Evolutionary conservation across 2,329 filamentous ascomycete species (phyloP).

Genomic region (Botrytis paeoniae): DNA sequence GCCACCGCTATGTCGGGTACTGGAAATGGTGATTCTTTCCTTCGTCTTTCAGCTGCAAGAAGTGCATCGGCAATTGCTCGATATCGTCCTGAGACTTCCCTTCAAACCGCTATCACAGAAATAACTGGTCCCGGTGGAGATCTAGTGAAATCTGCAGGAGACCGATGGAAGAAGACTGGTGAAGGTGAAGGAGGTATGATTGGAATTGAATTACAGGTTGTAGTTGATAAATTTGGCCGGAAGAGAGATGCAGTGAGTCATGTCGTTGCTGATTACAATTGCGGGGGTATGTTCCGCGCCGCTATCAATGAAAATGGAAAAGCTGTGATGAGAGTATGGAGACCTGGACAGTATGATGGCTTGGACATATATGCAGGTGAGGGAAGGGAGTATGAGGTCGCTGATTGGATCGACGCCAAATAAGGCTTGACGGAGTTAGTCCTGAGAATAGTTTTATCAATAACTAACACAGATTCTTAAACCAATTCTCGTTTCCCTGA

Average conservation of each 20-base stretch:
- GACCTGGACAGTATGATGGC: constrained; percentile 32
- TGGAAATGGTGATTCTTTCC: constrained; percentile 85
- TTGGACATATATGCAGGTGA: constrained; percentile 37
- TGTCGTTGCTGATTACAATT: constrained; percentile 78
- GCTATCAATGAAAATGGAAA: constrained; percentile 64
- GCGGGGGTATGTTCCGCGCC: constrained; percentile 82
- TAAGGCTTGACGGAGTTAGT: not conserved
- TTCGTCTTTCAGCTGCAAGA: constrained; percentile 67
- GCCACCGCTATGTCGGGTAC: constrained; percentile 67
- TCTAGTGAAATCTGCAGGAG: constrained; percentile 69
- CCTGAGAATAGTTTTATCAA: not conserved
- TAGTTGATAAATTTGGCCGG: constrained; percentile 42
- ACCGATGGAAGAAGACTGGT: constrained; percentile 68
- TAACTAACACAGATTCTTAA: not conserved
- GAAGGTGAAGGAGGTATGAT: constrained; percentile 87
- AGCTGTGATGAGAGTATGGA: constrained; percentile 57
- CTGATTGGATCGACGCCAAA: constrained; percentile 28
- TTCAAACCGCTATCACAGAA: constrained; percentile 57
- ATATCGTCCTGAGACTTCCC: constrained; percentile 48
- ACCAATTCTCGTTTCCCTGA: not conserved
- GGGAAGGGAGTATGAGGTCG: constrained; percentile 35
- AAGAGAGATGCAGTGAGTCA: constrained; percentile 45
- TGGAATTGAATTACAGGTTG: constrained; percentile 63
- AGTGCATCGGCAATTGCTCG: constrained; percentile 71
- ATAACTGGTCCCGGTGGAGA: constrained; percentile 71